A percentile compares a stretch with the other conserved stretches of the same genome.
Conservation (phyloP, 2,329 filamentous ascomycete genomes). For the Zymoseptoria pseudotritici region DNA sequence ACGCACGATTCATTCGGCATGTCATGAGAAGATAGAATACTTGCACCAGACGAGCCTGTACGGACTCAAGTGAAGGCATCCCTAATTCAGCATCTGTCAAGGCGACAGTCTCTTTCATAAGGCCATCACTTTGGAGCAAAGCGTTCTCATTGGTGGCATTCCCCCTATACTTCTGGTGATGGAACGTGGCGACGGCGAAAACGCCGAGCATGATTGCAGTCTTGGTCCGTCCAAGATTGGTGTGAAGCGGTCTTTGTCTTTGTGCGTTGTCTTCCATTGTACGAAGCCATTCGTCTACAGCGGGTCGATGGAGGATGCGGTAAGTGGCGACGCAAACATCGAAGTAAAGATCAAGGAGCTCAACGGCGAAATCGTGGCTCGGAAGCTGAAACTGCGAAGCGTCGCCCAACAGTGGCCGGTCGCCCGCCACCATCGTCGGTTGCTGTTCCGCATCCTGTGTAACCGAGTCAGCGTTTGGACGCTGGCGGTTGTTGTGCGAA, state of each 20-base stretch:
- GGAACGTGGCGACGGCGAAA: conserved; percentile 7
- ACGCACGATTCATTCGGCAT: conserved; percentile 26
- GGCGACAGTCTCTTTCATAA: neutral
- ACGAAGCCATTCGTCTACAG: conserved; percentile 41
- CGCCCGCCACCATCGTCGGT: conserved; percentile 43
- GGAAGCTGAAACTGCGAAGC: conserved; percentile 27
- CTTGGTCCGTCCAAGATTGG: conserved; percentile 37
- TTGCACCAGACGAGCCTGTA: conserved; percentile 14
- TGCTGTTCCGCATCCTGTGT: conserved; percentile 31
- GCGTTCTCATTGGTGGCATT: conserved; percentile 30
- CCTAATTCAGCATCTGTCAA: conserved; percentile 11
- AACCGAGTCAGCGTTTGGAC: conserved; percentile 13
- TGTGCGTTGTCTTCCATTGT: conserved; percentile 17
- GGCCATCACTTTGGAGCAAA: neutral
- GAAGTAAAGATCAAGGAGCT: conserved; percentile 49
- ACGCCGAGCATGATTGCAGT: conserved; percentile 21
- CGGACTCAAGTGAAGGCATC: conserved; percentile 7
- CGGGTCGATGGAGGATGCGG: conserved; percentile 50
- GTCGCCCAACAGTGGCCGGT: conserved; percentile 41
- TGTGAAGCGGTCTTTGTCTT: conserved; percentile 28
- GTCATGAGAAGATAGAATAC: conserved; percentile 14
- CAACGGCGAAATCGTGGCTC: conserved; percentile 35
- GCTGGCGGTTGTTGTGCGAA: conserved; percentile 42
- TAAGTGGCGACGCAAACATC: conserved; percentile 55
- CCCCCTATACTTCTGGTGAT: conserved; percentile 33